Evolutionary conservation across 192 early-diverging fungal species (phyloP), one percentile per base, ranked within the genome.

Genomic region (Coemansia sp.): DNA sequence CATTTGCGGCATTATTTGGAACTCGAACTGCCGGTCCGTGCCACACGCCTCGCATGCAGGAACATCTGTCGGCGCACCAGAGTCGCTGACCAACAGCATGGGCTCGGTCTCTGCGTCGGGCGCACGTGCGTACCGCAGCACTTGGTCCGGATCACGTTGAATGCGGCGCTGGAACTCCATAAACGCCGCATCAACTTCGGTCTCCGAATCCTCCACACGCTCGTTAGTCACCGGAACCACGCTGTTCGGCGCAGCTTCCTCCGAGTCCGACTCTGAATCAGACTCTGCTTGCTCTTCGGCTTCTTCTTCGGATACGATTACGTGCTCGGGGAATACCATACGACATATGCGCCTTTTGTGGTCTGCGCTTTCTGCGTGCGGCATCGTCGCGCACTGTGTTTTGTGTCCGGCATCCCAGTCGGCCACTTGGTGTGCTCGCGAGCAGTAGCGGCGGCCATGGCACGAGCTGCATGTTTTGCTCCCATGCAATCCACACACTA

Each of bases 1-100:
- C 47, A 98, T 83, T 49, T 93, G 93, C 1, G 96, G 94, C 82
- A 97, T 86, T 38, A 95, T 85, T 87, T 98, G 96, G 68, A 96
- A 93, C 75, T 98, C 96, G 70, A 96, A 94, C 23, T 88, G 85
- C 25, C 94, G 83, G 15, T 72, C 66, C 9, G 84, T 84, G 2
- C 85, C 82, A 71, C 96, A 98, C 54, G 81, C 66, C 15, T 82
- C 78, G 75, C 96, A 98, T 0, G 66, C 34, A 10, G 87, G 84
- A 94, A 84, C 48, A 85, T 83, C 5, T 47, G 65, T 54, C 8
- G 94, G 93, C 57, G 84, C 85, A 7, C 82, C 86, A 23, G 65
- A 52, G 53, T 91, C 86, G 62, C 89, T 89, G 11, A 93, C 94
- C 82, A 88, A 94, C 62, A 98, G 78, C 15, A 94, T 92, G 57